A percentile compares a stretch with the other conserved stretches of the same genome.
phyloP scores from a whole-genome alignment of 129 eudicot genomes.

The Silybum marianum region DNA sequence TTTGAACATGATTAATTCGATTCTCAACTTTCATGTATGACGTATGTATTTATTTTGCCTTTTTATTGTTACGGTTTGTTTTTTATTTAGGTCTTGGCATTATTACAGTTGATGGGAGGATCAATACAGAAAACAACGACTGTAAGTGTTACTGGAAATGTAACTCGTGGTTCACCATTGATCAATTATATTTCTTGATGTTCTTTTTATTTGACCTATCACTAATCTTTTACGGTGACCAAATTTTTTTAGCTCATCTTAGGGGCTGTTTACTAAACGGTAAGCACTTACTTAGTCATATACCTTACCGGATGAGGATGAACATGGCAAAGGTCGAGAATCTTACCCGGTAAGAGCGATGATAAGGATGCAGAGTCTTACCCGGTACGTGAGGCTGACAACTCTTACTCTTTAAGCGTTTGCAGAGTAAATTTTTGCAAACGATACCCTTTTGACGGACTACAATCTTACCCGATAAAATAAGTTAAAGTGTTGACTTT shows the following conservation, averaged over 20 bases:
- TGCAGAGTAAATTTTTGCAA: too few species aligned
- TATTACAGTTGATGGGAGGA: conserved; percentile 99
- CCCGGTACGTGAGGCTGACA: too few species aligned
- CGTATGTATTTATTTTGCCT: neutral
- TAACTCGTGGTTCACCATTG: neutral
- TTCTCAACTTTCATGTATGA: neutral
- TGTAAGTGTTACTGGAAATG: conserved; percentile 43
- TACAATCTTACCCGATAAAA: neutral
- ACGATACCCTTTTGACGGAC: neutral
- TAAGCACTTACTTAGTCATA: too few species aligned
- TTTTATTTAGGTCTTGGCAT: conserved; percentile 20
- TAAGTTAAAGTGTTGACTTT: neutral
- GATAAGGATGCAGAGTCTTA: too few species aligned
- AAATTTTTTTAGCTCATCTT: too few species aligned
- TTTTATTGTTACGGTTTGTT: conserved; percentile 18
- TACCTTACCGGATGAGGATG: neutral
- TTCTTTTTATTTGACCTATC: neutral
- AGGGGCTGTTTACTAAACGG: too few species aligned
- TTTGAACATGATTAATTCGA: conserved; percentile 14
- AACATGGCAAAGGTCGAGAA: neutral
- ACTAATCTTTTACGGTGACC: neutral
- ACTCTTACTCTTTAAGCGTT: too few species aligned
- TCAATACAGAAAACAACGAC: conserved; percentile 70
- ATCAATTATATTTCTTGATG: conserved; percentile 5
- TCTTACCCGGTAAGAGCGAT: neutral